A percentile compares a stretch with the other conserved stretches of the same genome.
Conservation (phyloP, 148 eudicot genomes). For the Silene latifolia region DNA sequence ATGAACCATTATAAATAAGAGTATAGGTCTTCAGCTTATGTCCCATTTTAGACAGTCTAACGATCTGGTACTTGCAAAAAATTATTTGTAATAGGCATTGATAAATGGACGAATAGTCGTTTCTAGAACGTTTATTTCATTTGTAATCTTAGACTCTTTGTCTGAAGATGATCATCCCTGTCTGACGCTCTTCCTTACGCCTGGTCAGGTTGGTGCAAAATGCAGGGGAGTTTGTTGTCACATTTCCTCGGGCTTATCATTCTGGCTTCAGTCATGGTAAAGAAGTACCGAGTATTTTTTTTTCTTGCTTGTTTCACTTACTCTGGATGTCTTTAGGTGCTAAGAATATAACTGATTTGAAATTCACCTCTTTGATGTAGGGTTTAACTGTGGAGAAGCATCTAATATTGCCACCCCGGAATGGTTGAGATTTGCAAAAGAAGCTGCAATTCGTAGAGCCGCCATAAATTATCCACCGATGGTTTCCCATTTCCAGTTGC, state of each 20-base stretch:
- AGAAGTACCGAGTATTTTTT: background rate
- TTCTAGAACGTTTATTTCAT: too few species aligned
- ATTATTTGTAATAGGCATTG: too few species aligned
- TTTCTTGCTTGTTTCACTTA: background rate
- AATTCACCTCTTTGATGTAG: conserved; percentile 34
- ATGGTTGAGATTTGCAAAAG: conserved; percentile 89
- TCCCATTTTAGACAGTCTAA: background rate
- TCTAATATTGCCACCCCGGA: conserved; percentile 99
- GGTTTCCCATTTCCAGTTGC: conserved; percentile 96
- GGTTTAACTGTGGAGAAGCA: conserved; percentile 89
- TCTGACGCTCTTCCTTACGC: conserved; percentile 19
- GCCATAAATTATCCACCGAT: conserved; percentile 90
- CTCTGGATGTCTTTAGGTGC: background rate
- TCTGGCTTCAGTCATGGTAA: conserved; percentile 97
- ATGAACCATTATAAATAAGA: background rate
- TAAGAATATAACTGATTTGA: background rate
- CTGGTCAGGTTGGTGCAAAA: conserved; percentile 87
- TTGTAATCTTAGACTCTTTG: background rate
- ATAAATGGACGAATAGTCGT: too few species aligned
- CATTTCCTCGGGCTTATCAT: conserved; percentile 98
- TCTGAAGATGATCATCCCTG: conserved; percentile 9
- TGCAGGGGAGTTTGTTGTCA: conserved; percentile 97
- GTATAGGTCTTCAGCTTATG: background rate
- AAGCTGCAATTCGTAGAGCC: conserved; percentile 97
- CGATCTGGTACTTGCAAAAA: background rate